Base-by-base conservation (phyloP, 2,329 filamentous ascomycete species). In the Phaeosphaeriaceae sp. region DNA sequence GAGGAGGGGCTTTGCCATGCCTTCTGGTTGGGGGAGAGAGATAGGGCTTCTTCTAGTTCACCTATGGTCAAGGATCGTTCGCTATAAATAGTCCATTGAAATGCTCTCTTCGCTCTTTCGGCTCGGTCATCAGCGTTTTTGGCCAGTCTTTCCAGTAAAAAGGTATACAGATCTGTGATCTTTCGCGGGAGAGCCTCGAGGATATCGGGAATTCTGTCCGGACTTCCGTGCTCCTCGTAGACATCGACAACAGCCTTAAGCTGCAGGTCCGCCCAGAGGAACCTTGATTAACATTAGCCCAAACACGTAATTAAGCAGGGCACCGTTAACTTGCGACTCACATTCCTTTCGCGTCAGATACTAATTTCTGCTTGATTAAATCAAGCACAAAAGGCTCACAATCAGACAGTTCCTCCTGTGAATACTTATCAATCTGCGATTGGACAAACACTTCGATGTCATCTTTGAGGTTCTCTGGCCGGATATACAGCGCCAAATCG, bases 21-120 rank as follows among this genome's bases (percentile, higher is more conserved):
- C 47, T 56, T 60, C 43, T 60, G 56, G 47, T 50, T 37, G 3
- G 48, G 20, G 20, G 20, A 41, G 23, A 54, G 50, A 21, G 54
- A 54, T 29, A 60, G 23, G 9, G 54, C 56, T 56, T 60, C 56
- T 50, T 60, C 56, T 16, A 60, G 34, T 35, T 60, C 56, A 47
- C 42, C n/a, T 20, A 60, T 57, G 2, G 47, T 52, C 46, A 60
- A 17, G 12, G 56, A 53, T 46, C 53, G 42, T 57, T 43, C 17
- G 35, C 50, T 50, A 33, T 38, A 54, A 41, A 60, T 40, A 40
- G 45, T 45, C 56, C 54, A 60, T 33, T 57, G 56, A 48, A 60
- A 57, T 34, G 42, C 42, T 36, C 41, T 60, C 41, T 54, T 60
- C 32, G 50, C 56, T 46, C 43, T n/a, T 42, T 54, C 53, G 32